A percentile compares a stretch with the other conserved stretches of the same genome.
phyloP scores from a whole-genome alignment of 2,329 filamentous ascomycete species.

The Albophoma yamanashiensis region DNA sequence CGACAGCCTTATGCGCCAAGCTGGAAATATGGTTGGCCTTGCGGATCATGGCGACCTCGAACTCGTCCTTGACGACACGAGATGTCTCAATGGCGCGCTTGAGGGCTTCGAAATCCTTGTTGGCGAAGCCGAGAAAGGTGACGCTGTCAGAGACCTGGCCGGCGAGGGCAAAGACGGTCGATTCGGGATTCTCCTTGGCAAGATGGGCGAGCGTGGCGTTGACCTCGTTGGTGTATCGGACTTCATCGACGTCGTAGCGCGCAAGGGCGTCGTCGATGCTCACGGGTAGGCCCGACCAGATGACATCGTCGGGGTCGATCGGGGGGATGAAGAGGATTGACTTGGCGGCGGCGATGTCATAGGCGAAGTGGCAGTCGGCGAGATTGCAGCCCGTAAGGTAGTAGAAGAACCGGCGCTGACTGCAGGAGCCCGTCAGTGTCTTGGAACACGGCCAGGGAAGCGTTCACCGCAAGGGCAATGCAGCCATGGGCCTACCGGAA shows the following conservation, averaged over 20 bases:
- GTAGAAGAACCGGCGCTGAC: constrained; percentile 87
- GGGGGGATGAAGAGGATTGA: constrained; percentile 87
- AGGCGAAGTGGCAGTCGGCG: constrained; percentile 69
- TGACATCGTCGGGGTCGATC: constrained; percentile 75
- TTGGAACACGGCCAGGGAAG: neutral
- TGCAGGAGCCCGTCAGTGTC: constrained; percentile 18
- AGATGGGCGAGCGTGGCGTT: constrained; percentile 57
- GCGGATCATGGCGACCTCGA: constrained; percentile 61
- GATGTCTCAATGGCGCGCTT: constrained; percentile 57
- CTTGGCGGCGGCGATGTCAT: constrained; percentile 63
- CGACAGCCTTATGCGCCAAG: constrained; percentile 53
- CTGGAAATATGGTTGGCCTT: constrained; percentile 62
- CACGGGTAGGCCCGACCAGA: constrained; percentile 86
- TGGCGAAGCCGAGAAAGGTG: constrained; percentile 59
- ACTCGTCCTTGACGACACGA: constrained; percentile 63
- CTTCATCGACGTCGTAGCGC: constrained; percentile 73
- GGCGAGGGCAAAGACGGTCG: constrained; percentile 63
- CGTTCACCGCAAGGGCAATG: too few relatives aligned
- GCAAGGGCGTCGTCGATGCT: constrained; percentile 63
- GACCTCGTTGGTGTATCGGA: constrained; percentile 61
- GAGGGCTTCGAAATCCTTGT: constrained; percentile 46
- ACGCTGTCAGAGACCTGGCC: constrained; percentile 64
- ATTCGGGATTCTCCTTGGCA: constrained; percentile 23
- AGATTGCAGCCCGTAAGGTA: constrained; percentile 81
- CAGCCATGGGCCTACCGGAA: constrained; percentile 51